Percentiles rank a stretch among this genome's conserved stretches.
Conservation (phyloP, 805 yeast species). For the Cyberlindnera samutprakarnensis region DNA sequence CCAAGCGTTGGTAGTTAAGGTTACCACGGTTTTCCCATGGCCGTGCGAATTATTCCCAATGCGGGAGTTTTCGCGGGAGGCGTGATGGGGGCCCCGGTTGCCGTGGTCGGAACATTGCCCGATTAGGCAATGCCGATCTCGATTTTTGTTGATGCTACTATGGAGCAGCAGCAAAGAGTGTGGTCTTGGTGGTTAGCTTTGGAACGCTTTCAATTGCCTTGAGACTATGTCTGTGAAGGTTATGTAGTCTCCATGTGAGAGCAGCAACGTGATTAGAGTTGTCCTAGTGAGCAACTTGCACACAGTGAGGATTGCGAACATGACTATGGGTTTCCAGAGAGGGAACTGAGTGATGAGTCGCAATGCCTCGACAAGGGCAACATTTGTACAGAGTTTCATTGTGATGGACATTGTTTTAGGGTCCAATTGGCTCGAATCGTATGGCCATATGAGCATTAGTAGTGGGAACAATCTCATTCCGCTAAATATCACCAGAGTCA, state of each 20-base stretch:
- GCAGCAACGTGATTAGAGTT: slow-evolving; percentile 8
- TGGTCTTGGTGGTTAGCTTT: too few species aligned
- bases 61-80: slow-evolving; percentile 2
- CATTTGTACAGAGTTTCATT: too few species aligned
- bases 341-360: slow-evolving; percentile 33
- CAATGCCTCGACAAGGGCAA: slow-evolving; percentile 61
- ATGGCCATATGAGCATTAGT: slow-evolving; percentile 94
- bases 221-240: not conserved
- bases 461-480: slow-evolving; percentile 83
- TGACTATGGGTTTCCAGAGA: slow-evolving; percentile 2
- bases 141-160: too few species aligned
- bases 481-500: slow-evolving; percentile 68
- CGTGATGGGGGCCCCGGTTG: not conserved
- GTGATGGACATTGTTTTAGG: slow-evolving; percentile 56
- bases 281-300: slow-evolving; percentile 11
- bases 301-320: slow-evolving; percentile 8
- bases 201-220: too few species aligned
- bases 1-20: too few species aligned
- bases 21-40: too few species aligned
- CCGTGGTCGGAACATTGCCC: too few species aligned
- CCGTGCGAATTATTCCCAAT: not conserved
- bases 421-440: too few species aligned
- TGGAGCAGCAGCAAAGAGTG: too few species aligned
- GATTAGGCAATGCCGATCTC: too few species aligned
- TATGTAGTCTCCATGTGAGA: slow-evolving; percentile 8